These are phyloP conservation scores for Kwoniella mangroviensis DNA, from an alignment of 768 basidiomycete species.

Conservation along the genomic window DNA sequence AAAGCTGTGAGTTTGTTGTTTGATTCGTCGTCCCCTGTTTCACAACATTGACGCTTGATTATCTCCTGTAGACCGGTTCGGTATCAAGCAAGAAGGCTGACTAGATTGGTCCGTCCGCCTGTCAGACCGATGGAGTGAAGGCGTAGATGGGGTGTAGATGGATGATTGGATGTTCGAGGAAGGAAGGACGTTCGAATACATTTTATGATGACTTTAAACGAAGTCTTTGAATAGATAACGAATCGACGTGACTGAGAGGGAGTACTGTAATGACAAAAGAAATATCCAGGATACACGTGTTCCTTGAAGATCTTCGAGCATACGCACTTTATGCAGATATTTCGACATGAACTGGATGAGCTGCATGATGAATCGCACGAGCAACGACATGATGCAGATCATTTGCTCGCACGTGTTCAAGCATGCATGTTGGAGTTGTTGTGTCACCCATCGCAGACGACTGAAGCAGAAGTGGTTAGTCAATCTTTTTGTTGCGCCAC, in stretches of 20 bases:
- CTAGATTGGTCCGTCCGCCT: constrained; percentile 49
- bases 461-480: background rate
- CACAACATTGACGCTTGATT: background rate
- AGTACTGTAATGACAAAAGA: constrained; percentile 5
- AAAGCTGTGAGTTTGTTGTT: constrained; percentile 58
- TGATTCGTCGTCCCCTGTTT: background rate
- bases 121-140: background rate
- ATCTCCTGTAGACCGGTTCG: constrained; percentile 62
- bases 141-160: background rate
- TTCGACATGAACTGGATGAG: background rate
- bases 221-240: constrained; percentile 7
- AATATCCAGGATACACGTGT: background rate
- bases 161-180: background rate
- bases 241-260: background rate
- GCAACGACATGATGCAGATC: too few species aligned
- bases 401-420: background rate
- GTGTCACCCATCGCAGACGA: too few species aligned
- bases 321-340: background rate
- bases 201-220: background rate
- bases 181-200: background rate
- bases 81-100: constrained; percentile 71
- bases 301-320: background rate
- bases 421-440: background rate
- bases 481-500: background rate
- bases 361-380: too few species aligned